These are phyloP conservation scores for Adansonia grandidieri DNA, from an alignment of 441 rosid genomes.

Conservation along the genomic window DNA sequence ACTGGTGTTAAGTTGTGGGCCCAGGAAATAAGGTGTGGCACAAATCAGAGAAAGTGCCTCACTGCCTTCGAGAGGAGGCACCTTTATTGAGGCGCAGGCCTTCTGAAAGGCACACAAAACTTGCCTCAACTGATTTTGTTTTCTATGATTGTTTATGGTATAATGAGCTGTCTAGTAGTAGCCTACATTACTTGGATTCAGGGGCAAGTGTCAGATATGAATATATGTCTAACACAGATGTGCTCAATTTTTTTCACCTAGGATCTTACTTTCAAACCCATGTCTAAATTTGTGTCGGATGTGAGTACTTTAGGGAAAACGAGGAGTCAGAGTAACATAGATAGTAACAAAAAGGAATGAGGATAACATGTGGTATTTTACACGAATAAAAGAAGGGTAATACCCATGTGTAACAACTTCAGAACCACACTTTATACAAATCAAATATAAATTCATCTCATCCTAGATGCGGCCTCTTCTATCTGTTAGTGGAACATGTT, in stretches of 20 bases:
- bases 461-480: neutral
- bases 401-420: neutral
- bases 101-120: neutral
- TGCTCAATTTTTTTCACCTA: too few species aligned
- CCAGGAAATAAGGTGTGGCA: neutral
- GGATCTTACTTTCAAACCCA: too few species aligned
- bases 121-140: neutral
- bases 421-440: neutral
- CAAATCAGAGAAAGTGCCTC: slow-evolving; percentile 5
- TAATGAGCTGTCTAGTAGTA: neutral
- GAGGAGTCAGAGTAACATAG: too few species aligned
- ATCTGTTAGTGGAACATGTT: neutral
- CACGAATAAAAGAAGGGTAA: neutral
- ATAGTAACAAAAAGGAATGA: neutral
- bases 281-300: too few species aligned
- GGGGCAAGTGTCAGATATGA: too few species aligned
- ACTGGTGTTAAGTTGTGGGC: neutral
- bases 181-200: too few species aligned
- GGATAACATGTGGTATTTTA: neutral
- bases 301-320: too few species aligned
- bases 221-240: too few species aligned
- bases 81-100: neutral
- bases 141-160: neutral
- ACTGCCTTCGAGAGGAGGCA: neutral
- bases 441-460: slow-evolving; percentile 4